Percentiles rank a stretch among this genome's conserved stretches.
Conservation (phyloP, 352 stramenopile genomes). For the Phytopythium boreale region DNA sequence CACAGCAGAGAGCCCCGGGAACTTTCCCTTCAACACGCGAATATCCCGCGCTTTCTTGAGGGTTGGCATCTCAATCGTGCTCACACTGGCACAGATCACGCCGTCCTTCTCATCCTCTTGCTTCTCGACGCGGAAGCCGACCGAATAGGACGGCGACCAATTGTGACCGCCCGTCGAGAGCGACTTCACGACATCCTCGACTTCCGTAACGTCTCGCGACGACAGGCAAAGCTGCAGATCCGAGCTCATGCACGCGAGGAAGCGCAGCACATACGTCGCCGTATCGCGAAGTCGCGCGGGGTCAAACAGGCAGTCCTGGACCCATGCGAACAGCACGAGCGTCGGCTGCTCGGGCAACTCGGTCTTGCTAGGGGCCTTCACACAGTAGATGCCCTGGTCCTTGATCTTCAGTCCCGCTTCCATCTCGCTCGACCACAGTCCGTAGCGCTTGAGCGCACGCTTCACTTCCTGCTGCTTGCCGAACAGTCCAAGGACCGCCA, state of each 20-base stretch:
- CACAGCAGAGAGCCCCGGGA: not conserved
- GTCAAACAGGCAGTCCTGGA: conserved; percentile 41
- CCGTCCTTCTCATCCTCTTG: conserved; percentile 53
- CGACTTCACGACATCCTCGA: conserved; percentile 21
- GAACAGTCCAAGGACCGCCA: conserved; percentile 51
- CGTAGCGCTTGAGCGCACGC: conserved; percentile 27
- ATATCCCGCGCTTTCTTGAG: too few relatives aligned
- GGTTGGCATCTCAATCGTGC: too few relatives aligned
- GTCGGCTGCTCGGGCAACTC: not conserved
- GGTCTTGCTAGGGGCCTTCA: not conserved
- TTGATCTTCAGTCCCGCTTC: conserved; percentile 25
- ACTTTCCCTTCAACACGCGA: conserved; percentile 17
- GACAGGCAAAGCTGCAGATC: conserved; percentile 55
- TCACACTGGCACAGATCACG: conserved; percentile 7
- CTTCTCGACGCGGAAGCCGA: conserved; percentile 41
- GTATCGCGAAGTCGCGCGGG: conserved; percentile 46
- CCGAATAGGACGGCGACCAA: conserved; percentile 22
- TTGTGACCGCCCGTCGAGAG: conserved; percentile 16
- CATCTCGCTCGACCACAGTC: conserved; percentile 44
- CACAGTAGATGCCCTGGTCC: conserved; percentile 66
- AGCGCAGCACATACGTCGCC: conserved; percentile 68
- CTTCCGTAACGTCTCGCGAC: conserved; percentile 21
- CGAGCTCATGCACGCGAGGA: conserved; percentile 48
- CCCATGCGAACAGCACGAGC: conserved; percentile 63
- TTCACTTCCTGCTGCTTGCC: conserved; percentile 57